Base-by-base conservation (phyloP, 192 early-diverging fungal genomes). In the Cetraspora pellucida region DNA sequence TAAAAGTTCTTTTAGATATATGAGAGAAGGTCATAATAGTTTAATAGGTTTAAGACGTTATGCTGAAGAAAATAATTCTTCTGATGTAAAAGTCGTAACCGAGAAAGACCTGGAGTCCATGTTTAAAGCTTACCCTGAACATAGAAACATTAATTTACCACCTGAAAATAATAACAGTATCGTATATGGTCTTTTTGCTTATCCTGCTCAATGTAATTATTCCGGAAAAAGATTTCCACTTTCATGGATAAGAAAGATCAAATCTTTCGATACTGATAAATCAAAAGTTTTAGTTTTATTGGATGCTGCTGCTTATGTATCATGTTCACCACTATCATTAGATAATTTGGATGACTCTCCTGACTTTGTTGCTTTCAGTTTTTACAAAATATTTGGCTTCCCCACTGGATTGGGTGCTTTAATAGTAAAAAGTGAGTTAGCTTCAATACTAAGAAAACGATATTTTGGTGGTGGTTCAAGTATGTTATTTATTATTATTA, bases 301-400 rank as follows among this genome's bases (percentile, higher is more conserved):
- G 17, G 94, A 95, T 75, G 90, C 92, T 10, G 91, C 95, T 1
- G 90, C 92, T 0, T 92, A 86, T 73, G 83, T 83, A 16, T 85
- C 92, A 47, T 91, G 90, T n/a, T 79, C 88, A 17, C 83, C 82
- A 9, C 81, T 95, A 27, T 82, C 87, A 23, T 86, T 95, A 1
- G 79, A 82, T 25, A 69, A 77, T n/a, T 79, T 83, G 27, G 69
- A 75, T 0, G 60, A 78, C 2, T 83, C 84, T 23, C 87, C 89
- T 2, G 92, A 94, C 72, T 95, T 95, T 81, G 78, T 90, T 6
- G 85, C 85, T 9, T 45, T 95, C 46, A 94, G 92, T 8, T 93
- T 96, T 81, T 95, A 96, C 88, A 96, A 96, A 77, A 87, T 95
- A 52, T 95, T 96, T 83, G 95, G 95, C 11, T 91, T 89, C 58